A percentile compares a stretch with the other conserved stretches of the same genome.
Evolutionary conservation across 768 basidiomycete genomes (phyloP).

Genomic region (Cyclocybe cylindracea): DNA sequence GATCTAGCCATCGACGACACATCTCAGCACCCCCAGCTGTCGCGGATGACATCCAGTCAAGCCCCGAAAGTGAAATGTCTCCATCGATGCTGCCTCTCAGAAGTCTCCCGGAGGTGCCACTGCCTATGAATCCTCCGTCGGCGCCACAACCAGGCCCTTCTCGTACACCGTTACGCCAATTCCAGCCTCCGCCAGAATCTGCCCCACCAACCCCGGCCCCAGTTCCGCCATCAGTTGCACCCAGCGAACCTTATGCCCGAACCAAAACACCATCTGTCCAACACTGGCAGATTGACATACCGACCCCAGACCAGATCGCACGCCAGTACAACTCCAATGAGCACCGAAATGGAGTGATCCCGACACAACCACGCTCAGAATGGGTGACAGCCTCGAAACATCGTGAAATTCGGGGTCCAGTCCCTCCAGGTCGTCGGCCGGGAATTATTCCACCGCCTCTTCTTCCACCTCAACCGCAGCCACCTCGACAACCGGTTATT

Average conservation of each 20-base stretch:
- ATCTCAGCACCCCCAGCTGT: background rate
- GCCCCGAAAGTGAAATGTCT: constrained; percentile 12
- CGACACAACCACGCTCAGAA: constrained; percentile 22
- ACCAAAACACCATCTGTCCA: constrained; percentile 24
- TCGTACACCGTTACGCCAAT: constrained; percentile 7
- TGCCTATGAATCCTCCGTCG: background rate
- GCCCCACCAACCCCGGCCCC: constrained; percentile 2
- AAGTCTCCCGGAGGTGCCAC: constrained; percentile 5
- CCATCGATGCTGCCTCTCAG: constrained; percentile 15
- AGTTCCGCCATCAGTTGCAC: constrained; percentile 1
- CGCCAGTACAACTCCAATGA: constrained; percentile 20
- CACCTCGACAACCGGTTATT: constrained; percentile 5
- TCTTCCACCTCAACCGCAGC: constrained; percentile 11
- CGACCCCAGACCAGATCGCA: constrained; percentile 28
- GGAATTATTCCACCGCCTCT: constrained; percentile 8
- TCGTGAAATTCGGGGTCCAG: constrained; percentile 20
- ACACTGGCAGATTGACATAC: constrained; percentile 32
- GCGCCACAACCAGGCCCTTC: constrained; percentile 4
- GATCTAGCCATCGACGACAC: background rate
- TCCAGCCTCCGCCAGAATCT: constrained; percentile 7
- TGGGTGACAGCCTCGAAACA: constrained; percentile 42
- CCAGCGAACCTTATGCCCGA: constrained; percentile 4
- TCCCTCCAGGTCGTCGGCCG: background rate
- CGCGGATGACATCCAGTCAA: background rate
- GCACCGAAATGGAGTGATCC: constrained; percentile 18